A percentile compares a stretch with the other conserved stretches of the same genome.
phyloP scores from a whole-genome alignment of 306 rosid species.

The Albizia julibrissin region DNA sequence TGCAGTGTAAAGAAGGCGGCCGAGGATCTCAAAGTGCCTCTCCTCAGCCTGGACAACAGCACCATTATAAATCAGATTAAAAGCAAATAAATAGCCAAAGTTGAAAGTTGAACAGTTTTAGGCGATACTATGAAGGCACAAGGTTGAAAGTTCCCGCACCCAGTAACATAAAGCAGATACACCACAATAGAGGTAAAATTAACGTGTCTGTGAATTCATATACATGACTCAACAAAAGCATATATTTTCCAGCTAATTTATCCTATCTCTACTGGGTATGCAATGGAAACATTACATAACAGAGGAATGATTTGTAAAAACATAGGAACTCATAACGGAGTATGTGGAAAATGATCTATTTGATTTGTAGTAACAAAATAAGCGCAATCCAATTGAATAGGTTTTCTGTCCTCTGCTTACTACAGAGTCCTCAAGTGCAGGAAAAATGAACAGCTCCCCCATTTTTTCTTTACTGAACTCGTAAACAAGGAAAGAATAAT shows the following conservation, averaged over 20 bases:
- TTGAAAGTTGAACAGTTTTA: not conserved
- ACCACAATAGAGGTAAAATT: not conserved
- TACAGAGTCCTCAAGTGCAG: too few relatives aligned
- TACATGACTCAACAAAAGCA: not conserved
- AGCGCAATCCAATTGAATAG: not conserved
- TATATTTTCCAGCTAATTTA: not conserved
- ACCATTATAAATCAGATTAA: not conserved
- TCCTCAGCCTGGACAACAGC: slow-evolving; percentile 73
- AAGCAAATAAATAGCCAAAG: not conserved
- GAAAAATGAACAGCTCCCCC: too few relatives aligned
- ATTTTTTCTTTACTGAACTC: too few relatives aligned
- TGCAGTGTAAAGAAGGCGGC: slow-evolving; percentile 77
- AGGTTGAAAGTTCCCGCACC: not conserved
- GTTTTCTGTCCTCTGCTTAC: too few relatives aligned
- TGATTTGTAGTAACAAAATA: not conserved
- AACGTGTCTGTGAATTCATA: not conserved
- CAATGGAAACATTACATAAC: not conserved
- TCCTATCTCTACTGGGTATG: not conserved
- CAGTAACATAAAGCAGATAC: not conserved
- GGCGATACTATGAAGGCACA: not conserved
- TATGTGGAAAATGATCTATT: not conserved
- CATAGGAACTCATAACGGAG: not conserved
- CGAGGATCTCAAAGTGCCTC: slow-evolving; percentile 82
- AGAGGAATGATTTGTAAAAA: not conserved
- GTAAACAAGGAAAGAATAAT: too few relatives aligned